Evolutionary conservation across 2,329 filamentous ascomycete species (phyloP).

Genomic region (Huntiella decipiens): DNA sequence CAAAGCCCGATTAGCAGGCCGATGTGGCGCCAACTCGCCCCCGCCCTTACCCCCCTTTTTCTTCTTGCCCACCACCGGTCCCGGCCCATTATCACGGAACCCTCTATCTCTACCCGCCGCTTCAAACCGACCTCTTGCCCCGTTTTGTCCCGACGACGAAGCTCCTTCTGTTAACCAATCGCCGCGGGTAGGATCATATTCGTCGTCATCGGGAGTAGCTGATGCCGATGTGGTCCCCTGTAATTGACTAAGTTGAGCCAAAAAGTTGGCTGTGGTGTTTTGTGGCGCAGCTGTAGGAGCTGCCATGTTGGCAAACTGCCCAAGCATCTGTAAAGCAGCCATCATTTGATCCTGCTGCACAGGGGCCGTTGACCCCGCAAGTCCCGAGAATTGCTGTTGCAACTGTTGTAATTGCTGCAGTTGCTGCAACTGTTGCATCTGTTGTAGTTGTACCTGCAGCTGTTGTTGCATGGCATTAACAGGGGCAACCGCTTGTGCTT

Average conservation of each 20-base stretch:
- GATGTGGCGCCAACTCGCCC: constrained; percentile 22
- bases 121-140: background rate
- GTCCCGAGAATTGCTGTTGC: background rate
- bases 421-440: constrained; percentile 12
- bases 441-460: constrained; percentile 11
- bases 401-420: constrained; percentile 15
- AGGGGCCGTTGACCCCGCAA: background rate
- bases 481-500: constrained; percentile 13
- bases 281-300: background rate
- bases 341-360: constrained; percentile 6
- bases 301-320: constrained; percentile 1
- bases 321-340: constrained; percentile 8
- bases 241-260: constrained; percentile 11
- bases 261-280: background rate
- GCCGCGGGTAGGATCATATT: constrained; percentile 12
- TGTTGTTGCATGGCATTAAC: background rate
- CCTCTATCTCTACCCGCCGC: constrained; percentile 15
- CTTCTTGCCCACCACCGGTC: constrained; percentile 17
- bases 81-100: constrained; percentile 14
- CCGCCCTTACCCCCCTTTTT: constrained; percentile 21
- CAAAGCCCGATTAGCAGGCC: constrained; percentile 33
- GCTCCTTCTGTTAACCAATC: constrained; percentile 11
- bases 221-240: constrained; percentile 2
- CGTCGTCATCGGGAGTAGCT: constrained; percentile 6
- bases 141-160: background rate